phyloP scores from a whole-genome alignment of 495 filamentous ascomycete genomes.

The Penicillium canariense region DNA sequence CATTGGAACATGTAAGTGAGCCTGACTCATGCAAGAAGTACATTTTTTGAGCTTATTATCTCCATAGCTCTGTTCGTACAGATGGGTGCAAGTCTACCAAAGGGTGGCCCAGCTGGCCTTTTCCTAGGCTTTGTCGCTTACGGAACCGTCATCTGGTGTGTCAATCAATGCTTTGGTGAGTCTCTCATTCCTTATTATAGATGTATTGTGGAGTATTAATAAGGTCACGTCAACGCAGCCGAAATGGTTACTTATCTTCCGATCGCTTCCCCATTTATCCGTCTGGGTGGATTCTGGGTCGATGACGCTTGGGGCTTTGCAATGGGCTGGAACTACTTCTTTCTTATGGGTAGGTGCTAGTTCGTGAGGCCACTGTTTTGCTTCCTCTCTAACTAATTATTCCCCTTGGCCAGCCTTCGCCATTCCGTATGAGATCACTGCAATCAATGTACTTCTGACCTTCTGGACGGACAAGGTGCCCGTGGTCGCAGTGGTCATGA shows the following conservation, averaged over 20 bases:
- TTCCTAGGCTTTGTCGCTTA: constrained; percentile 66
- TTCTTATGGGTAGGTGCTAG: constrained; percentile 28
- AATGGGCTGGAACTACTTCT: constrained; percentile 66
- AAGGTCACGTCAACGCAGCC: constrained; percentile 41
- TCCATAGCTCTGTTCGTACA: constrained; percentile 60
- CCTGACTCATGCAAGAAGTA: background rate
- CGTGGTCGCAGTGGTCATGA: constrained; percentile 53
- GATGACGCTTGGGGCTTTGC: constrained; percentile 59
- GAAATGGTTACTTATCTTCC: constrained; percentile 80
- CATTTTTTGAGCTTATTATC: background rate
- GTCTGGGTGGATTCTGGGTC: constrained; percentile 79
- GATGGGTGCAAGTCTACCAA: constrained; percentile 63
- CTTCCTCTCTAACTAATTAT: background rate
- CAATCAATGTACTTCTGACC: constrained; percentile 63
- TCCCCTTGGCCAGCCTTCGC: constrained; percentile 44
- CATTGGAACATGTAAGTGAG: constrained; percentile 57
- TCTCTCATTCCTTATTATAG: constrained; percentile 8
- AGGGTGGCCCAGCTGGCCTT: constrained; percentile 69
- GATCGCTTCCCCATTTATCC: constrained; percentile 73
- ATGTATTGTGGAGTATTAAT: constrained; percentile 12
- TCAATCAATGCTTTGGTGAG: constrained; percentile 54
- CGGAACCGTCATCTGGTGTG: constrained; percentile 25
- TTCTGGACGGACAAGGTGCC: constrained; percentile 68
- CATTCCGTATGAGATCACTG: constrained; percentile 70
- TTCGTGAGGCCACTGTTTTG: background rate